Evolutionary conservation across 2,329 filamentous ascomycete genomes (phyloP), one percentile per base, ranked within the genome.

Genomic region (Ophiostoma populinum): DNA sequence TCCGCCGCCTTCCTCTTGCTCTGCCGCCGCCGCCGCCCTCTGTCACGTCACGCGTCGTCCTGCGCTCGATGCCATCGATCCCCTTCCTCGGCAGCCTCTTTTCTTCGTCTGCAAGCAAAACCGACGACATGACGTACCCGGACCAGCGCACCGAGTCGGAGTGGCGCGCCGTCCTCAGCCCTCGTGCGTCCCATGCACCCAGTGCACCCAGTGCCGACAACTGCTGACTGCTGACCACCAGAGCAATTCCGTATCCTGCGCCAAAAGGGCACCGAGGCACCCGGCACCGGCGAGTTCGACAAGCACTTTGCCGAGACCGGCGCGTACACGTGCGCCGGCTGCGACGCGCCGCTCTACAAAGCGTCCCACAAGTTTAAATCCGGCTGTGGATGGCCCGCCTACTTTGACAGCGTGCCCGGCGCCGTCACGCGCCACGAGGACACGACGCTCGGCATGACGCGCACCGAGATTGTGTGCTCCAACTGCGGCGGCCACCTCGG

Each of bases 311-410:
- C 85, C 2, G 56, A 66, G 1, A 51, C 67, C 5, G 92, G 90
- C 38, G 70, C 83, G 36, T 98, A 95, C 61, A 75, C 67, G 30
- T 98, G 90, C 57, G 81, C 80, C 13, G 90, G 72, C 35, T 98
- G 90, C 64, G 56, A 75, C 19, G 70, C 85, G 7, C 86, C 90
- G 5, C 72, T 98, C 13, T 98, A 98, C 70, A 87, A 76, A 55
- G 86, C 90, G 19, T 68, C 68, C 43, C 86, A 93, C 59, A 98
- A 98, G 57, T 98, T 98, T 68, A 81, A 81, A 56, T 92, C 81
- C 13, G 83, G 85, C 27, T 98, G 90, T 57, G 90, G 90, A 41
- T 98, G 90, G 90, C 90, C 90, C 1, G 90, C 90, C 10, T 98
- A 95, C 59, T 98, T 87, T 53, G 90, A 98, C 57, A 87, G 79